Conservation (phyloP, 441 rosid species). For the Eutrema salsugineum region DNA sequence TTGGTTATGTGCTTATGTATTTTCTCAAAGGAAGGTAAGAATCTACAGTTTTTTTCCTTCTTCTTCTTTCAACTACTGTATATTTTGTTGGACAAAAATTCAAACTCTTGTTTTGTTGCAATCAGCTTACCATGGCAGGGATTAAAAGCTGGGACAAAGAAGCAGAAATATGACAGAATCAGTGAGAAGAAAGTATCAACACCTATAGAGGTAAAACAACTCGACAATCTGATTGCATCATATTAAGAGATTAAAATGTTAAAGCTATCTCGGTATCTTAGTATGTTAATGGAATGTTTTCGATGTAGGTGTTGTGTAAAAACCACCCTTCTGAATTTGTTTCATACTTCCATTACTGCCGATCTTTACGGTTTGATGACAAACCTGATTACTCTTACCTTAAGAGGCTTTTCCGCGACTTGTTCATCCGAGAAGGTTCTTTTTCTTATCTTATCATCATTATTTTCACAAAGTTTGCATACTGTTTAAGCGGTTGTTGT, state of each 20-base stretch:
- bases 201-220: constrained; percentile 57
- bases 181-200: constrained; percentile 85
- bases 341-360: constrained; percentile 89
- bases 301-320: constrained; percentile 71
- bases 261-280: too few species aligned
- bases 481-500: not conserved
- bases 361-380: constrained; percentile 88
- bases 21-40: constrained; percentile 77
- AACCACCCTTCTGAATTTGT: constrained; percentile 76
- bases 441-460: not conserved
- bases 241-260: too few species aligned
- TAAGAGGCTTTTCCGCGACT: constrained; percentile 91
- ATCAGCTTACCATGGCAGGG: constrained; percentile 94
- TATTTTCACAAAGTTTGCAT: not conserved
- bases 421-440: constrained; percentile 84
- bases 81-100: not conserved
- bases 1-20: constrained; percentile 82
- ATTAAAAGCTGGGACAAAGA: constrained; percentile 79
- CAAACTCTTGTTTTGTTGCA: not conserved
- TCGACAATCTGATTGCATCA: not conserved
- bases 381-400: constrained; percentile 93
- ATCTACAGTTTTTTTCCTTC: not conserved
- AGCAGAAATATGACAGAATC: constrained; percentile 85
- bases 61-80: constrained; percentile 6
- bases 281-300: not conserved